A percentile compares a stretch with the other conserved stretches of the same genome.
These are phyloP conservation scores for Ustilago bromivora DNA, from an alignment of 1,284 basidiomycete species.

Conservation along the genomic window DNA sequence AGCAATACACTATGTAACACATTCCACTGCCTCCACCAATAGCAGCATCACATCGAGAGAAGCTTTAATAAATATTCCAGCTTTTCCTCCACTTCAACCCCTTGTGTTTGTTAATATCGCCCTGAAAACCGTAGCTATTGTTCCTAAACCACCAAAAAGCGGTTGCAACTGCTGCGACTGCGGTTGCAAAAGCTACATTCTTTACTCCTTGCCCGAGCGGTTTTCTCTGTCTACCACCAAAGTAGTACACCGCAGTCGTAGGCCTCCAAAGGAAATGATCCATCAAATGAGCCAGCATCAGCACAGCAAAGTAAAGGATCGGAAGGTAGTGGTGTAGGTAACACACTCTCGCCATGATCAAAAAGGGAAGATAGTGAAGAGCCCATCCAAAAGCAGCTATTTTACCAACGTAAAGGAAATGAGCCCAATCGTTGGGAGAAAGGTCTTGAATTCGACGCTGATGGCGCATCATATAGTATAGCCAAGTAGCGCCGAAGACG, in stretches of 20 bases:
- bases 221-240: conserved; percentile 27
- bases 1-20: too few species aligned
- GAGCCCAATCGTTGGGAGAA: conserved; percentile 87
- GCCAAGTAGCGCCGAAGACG: conserved; percentile 74
- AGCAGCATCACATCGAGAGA: neutral
- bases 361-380: conserved; percentile 90
- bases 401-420: conserved; percentile 92
- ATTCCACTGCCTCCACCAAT: too few species aligned
- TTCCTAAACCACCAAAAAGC: conserved; percentile 95
- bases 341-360: conserved; percentile 76
- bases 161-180: conserved; percentile 76
- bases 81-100: conserved; percentile 66
- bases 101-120: conserved; percentile 75
- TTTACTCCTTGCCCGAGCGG: conserved; percentile 76
- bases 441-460: conserved; percentile 93
- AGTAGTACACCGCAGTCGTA: conserved; percentile 61
- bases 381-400: conserved; percentile 91
- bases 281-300: conserved; percentile 89
- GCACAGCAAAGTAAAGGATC: conserved; percentile 92
- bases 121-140: conserved; percentile 87
- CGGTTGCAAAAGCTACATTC: conserved; percentile 78
- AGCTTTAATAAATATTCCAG: conserved; percentile 65
- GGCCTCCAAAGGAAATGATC: conserved; percentile 80
- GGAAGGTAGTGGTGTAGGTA: conserved; percentile 87
- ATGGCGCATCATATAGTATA: conserved; percentile 81